phyloP scores from a whole-genome alignment of 2,329 filamentous ascomycete species.

The Thielaviopsis musarum region DNA sequence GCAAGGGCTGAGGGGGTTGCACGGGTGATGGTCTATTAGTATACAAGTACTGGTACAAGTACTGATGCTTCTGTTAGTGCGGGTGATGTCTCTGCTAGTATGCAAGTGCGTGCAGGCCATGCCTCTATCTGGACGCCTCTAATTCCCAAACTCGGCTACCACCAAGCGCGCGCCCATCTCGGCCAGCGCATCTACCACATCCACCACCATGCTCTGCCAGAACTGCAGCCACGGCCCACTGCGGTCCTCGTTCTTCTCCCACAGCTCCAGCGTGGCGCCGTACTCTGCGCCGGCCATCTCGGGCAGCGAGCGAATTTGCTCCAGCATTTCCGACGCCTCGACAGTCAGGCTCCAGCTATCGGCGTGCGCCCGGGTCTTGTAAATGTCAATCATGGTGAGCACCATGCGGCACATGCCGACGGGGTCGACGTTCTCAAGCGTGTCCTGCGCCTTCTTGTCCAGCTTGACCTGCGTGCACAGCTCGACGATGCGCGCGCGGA shows the following conservation, averaged over 20 bases:
- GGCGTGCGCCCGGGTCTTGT: conserved; percentile 25
- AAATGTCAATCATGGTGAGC: conserved; percentile 29
- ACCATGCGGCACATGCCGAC: conserved; percentile 36
- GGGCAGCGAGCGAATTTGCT: conserved; percentile 24
- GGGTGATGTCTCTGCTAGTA: too few species aligned
- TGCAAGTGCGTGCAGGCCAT: too few species aligned
- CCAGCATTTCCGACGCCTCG: conserved; percentile 29
- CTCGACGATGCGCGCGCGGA: not conserved
- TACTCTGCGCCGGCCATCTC: conserved; percentile 7
- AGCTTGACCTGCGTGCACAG: conserved; percentile 12
- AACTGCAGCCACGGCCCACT: conserved; percentile 26
- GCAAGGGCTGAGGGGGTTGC: not conserved
- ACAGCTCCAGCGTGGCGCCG: conserved; percentile 10
- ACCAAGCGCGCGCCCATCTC: conserved; percentile 28
- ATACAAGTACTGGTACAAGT: not conserved
- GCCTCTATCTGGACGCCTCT: not conserved
- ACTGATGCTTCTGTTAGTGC: not conserved
- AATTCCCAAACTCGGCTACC: conserved; percentile 22
- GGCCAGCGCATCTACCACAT: conserved; percentile 30
- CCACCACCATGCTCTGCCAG: conserved; percentile 31
- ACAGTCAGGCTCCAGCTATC: conserved; percentile 29
- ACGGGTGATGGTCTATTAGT: too few species aligned
- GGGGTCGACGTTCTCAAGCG: conserved; percentile 30
- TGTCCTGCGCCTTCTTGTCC: conserved; percentile 16
- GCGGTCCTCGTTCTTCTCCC: conserved; percentile 20